phyloP scores from a whole-genome alignment of 78 protist genomes.

The Salpingoeca rosetta region DNA sequence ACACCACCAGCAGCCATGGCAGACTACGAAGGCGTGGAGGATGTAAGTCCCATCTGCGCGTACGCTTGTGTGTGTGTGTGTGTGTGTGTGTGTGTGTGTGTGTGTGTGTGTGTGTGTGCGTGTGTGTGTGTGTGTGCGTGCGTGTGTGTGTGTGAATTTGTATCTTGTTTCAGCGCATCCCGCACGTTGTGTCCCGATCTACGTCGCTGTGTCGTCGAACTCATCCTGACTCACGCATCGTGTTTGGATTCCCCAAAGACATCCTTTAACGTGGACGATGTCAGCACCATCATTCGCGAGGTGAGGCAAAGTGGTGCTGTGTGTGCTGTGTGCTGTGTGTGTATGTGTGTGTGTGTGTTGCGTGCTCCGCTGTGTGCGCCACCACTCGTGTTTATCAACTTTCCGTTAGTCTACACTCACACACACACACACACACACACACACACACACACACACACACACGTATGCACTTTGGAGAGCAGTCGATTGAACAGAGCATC shows the following conservation, averaged over 20 bases:
- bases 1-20: no score
- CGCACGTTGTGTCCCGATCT: no score
- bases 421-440: no score
- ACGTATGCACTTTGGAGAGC: no score
- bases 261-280: not conserved
- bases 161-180: no score
- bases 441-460: no score
- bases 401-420: no score
- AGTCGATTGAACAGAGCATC: conserved; percentile 17
- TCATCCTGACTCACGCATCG: no score
- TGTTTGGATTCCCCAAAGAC: no score
- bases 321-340: not conserved
- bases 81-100: not conserved
- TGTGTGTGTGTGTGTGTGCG: not conserved
- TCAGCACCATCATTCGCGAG: not conserved
- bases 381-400: not conserved
- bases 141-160: no score
- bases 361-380: not conserved
- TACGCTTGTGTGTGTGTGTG: not conserved
- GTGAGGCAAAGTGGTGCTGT: not conserved
- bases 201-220: no score
- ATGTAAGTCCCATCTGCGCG: not conserved
- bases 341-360: not conserved
- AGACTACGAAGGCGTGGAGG: not conserved
- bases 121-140: no score